Evolutionary conservation across 2,329 filamentous ascomycete species (phyloP).

Genomic region (Alternaria atra): DNA sequence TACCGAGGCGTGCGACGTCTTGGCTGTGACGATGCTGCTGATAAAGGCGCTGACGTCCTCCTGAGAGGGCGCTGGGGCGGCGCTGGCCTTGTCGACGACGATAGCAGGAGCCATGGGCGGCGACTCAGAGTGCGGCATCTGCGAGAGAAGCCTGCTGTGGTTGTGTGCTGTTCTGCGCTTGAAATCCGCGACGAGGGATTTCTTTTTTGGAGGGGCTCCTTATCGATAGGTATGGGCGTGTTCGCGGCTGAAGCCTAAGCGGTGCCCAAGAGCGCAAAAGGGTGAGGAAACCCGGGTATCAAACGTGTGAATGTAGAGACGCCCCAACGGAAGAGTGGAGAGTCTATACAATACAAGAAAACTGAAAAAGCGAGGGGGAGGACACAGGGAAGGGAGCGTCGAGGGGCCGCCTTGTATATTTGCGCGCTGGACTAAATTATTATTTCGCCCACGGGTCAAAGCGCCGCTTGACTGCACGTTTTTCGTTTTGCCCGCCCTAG

Average conservation of each 20-base stretch:
- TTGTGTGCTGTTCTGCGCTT: slow-evolving; percentile 9
- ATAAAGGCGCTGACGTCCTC: slow-evolving; percentile 57
- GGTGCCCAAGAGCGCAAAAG: slow-evolving; percentile 20
- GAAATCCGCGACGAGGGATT: slow-evolving; percentile 21
- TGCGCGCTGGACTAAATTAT: slow-evolving; percentile 37
- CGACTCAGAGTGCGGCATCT: slow-evolving; percentile 62
- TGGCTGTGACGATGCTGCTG: slow-evolving; percentile 57
- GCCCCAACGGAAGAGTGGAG: slow-evolving; percentile 42
- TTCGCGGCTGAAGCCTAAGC: slow-evolving; percentile 26
- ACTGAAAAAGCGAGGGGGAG: slow-evolving; percentile 25
- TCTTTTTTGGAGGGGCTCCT: slow-evolving; percentile 42
- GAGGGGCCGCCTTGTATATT: slow-evolving; percentile 27
- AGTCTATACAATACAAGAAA: slow-evolving; percentile 38
- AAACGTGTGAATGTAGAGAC: slow-evolving; percentile 28
- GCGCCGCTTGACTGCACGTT: slow-evolving; percentile 27
- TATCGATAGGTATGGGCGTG: slow-evolving; percentile 39
- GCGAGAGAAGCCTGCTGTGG: slow-evolving; percentile 20
- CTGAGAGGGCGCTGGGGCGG: slow-evolving; percentile 54
- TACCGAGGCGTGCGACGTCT: slow-evolving; percentile 64
- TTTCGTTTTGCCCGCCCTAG: slow-evolving; percentile 30
- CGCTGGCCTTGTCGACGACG: slow-evolving; percentile 56
- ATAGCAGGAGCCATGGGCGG: slow-evolving; percentile 59
- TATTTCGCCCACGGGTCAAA: slow-evolving; percentile 27
- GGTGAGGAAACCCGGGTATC: slow-evolving; percentile 28
- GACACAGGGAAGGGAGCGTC: slow-evolving; percentile 20